Percentiles rank a stretch among this genome's conserved stretches.
Evolutionary conservation across 2,329 filamentous ascomycete species (phyloP).

Genomic region (Trichoderma asperellum): DNA sequence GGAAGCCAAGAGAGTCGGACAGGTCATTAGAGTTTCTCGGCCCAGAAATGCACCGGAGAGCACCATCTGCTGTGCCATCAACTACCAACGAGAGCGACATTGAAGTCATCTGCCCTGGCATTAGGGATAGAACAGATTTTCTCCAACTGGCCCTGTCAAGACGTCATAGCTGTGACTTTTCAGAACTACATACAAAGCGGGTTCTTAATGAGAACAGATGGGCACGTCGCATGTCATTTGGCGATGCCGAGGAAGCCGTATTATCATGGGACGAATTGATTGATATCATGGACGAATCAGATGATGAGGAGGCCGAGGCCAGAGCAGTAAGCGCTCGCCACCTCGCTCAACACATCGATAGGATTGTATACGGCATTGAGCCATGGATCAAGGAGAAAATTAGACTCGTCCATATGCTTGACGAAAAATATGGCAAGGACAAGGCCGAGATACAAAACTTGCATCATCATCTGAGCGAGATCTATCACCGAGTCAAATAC

Average conservation of each 20-base stretch:
- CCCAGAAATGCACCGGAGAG: constrained; percentile 49
- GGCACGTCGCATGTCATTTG: constrained; percentile 75
- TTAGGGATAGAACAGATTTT: constrained; percentile 42
- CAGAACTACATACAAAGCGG: constrained; percentile 38
- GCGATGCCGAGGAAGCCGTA: constrained; percentile 74
- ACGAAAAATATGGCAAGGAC: constrained; percentile 64
- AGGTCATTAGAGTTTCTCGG: constrained; percentile 39
- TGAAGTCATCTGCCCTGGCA: constrained; percentile 10
- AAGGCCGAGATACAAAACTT: constrained; percentile 67
- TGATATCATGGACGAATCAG: constrained; percentile 43
- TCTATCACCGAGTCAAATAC: constrained; percentile 69
- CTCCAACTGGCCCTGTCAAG: constrained; percentile 60
- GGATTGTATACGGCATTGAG: constrained; percentile 56
- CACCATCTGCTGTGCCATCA: constrained; percentile 62
- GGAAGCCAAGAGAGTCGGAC: constrained; percentile 35
- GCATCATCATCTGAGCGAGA: constrained; percentile 71
- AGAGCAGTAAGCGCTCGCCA: constrained; percentile 58
- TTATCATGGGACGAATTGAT: constrained; percentile 65
- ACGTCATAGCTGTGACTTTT: constrained; percentile 60
- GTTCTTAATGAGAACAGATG: constrained; percentile 62
- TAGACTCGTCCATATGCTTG: constrained; percentile 59
- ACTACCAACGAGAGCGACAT: constrained; percentile 55
- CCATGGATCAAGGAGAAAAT: constrained; percentile 67
- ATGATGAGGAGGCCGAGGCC: constrained; percentile 39
- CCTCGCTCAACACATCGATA: constrained; percentile 57